phyloP scores from a whole-genome alignment of 495 filamentous ascomycete genomes.

The Xylaria bambusicola region DNA sequence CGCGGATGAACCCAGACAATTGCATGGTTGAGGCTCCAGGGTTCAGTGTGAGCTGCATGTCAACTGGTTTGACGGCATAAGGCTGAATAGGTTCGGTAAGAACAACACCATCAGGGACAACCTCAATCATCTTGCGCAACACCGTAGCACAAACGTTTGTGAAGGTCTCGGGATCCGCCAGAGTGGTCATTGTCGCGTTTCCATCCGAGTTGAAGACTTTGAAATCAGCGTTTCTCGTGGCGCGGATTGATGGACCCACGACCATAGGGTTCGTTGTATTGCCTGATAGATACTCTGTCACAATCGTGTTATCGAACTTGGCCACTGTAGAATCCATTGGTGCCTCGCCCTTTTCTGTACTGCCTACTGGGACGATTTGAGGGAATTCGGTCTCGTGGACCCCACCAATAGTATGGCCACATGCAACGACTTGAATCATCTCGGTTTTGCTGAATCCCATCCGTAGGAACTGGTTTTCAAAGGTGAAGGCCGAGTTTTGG shows the following conservation, averaged over 20 bases:
- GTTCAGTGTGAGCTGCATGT: slow-evolving; percentile 48
- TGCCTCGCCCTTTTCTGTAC: slow-evolving; percentile 49
- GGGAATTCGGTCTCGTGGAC: slow-evolving; percentile 60
- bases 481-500: slow-evolving; percentile 53
- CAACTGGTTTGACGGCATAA: slow-evolving; percentile 60
- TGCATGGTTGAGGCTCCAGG: slow-evolving; percentile 38
- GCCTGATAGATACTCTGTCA: slow-evolving; percentile 57
- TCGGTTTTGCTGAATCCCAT: slow-evolving; percentile 59
- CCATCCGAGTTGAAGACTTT: slow-evolving; percentile 58
- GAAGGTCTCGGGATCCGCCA: slow-evolving; percentile 49
- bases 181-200: slow-evolving; percentile 54
- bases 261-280: slow-evolving; percentile 55
- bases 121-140: slow-evolving; percentile 64
- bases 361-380: slow-evolving; percentile 49
- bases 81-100: slow-evolving; percentile 56
- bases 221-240: slow-evolving; percentile 54
- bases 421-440: slow-evolving; percentile 63
- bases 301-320: slow-evolving; percentile 57
- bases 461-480: slow-evolving; percentile 55
- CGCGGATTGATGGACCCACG: slow-evolving; percentile 45
- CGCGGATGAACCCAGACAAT: slow-evolving; percentile 44
- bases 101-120: slow-evolving; percentile 52
- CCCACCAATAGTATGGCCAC: slow-evolving; percentile 63
- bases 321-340: slow-evolving; percentile 48
- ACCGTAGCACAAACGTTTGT: slow-evolving; percentile 49